Base-by-base conservation (phyloP, 148 eudicot species). In the Hydrangea macrophylla region DNA sequence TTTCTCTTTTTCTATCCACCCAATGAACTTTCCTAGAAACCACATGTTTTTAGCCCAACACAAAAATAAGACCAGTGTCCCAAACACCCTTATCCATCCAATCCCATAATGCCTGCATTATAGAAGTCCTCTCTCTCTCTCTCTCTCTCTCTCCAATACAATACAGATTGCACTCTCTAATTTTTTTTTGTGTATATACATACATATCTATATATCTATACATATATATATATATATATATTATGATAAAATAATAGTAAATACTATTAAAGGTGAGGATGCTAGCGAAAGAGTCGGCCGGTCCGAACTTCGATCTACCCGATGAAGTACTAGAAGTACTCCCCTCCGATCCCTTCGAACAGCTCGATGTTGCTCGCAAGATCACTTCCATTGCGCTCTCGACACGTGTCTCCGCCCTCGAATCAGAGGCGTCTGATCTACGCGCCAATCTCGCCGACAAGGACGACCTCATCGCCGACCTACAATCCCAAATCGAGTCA, bases 341-440 rank as follows among this genome's bases (percentile, higher is more conserved):
- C 0, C 98, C 98, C 1, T 69, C 81, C 5, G 98, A 94, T 66
- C 99, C 99, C 0, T 94, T 83, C 74, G 89, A 86, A 10, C 99
- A 88, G 79, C 88, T 94, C 12, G 99, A 94, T 55, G 81, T 94
- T 0, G 99, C 99, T 0, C 89, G 99, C 6, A 94, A 91, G 35
- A 94, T 94, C 86, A 94, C 99, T 58, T 94, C 99, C 79, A 87
- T 94, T 73, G 99, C 99, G 26, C 91, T 94, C 50, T 73, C 99
- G 39, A 86, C 96, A 11, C 97, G 97, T 56, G 91, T 94, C 78
- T 77, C 87, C 28, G 67, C 85, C 36, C 89, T 90, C 71, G 99
- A 94, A 70, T 85, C 91, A 24, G 97, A 94, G 68, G 51, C 79
- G 56, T 78, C 88, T 22, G 55, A 4, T 6, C 90, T 94, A 60